These are phyloP conservation scores for Staphylotrichum longicolle DNA, from an alignment of 495 filamentous ascomycete species.

Conservation along the genomic window DNA sequence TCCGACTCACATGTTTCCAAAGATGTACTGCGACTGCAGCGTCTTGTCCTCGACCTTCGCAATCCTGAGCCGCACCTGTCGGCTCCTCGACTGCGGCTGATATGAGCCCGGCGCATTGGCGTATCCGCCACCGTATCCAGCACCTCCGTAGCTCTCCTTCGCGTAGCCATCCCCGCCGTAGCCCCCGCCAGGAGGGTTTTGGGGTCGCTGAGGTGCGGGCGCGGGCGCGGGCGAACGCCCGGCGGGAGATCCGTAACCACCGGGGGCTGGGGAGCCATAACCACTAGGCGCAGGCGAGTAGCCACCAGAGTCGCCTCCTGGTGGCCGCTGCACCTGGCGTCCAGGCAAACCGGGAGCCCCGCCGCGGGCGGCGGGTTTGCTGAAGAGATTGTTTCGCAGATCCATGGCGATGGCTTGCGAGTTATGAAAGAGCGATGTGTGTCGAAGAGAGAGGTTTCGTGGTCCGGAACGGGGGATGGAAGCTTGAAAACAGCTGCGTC, in stretches of 20 bases:
- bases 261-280: too few species aligned
- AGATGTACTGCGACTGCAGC: slow-evolving; percentile 44
- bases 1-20: slow-evolving; percentile 36
- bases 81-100: slow-evolving; percentile 18
- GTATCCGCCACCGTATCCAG: slow-evolving; percentile 23
- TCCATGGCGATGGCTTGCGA: slow-evolving; percentile 32
- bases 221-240: slow-evolving; percentile 12
- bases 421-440: background rate
- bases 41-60: slow-evolving; percentile 46
- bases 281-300: slow-evolving; percentile 9
- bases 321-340: slow-evolving; percentile 31
- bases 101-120: background rate
- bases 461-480: background rate
- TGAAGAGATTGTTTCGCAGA: slow-evolving; percentile 43
- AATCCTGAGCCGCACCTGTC: slow-evolving; percentile 31
- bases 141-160: slow-evolving; percentile 13
- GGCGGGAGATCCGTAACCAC: too few species aligned
- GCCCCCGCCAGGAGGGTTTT: slow-evolving; percentile 11
- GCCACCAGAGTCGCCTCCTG: slow-evolving; percentile 19
- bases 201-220: slow-evolving; percentile 20
- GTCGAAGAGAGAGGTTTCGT: background rate
- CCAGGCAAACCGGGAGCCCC: slow-evolving; percentile 31
- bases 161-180: slow-evolving; percentile 15
- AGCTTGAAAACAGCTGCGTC: too few species aligned
- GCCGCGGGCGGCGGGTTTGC: slow-evolving; percentile 29